These are phyloP conservation scores for Penicillium crustosum DNA, from an alignment of 2,329 filamentous ascomycete genomes.

Conservation along the genomic window DNA sequence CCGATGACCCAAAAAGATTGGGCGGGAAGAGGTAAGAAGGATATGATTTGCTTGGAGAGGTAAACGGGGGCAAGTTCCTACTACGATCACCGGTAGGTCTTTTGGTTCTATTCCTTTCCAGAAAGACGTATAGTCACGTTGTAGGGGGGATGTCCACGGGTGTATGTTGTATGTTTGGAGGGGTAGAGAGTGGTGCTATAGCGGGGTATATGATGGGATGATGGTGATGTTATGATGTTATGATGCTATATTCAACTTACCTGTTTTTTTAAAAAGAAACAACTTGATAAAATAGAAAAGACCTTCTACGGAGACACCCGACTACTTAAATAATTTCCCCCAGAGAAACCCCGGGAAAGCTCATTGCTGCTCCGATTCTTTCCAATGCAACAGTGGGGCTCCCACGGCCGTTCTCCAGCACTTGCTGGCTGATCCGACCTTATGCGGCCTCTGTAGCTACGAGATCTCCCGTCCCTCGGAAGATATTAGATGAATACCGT, in stretches of 20 bases:
- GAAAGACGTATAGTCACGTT: constrained; percentile 12
- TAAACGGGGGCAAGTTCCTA: constrained; percentile 17
- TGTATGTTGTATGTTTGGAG: neutral
- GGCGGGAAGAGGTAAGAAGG: constrained; percentile 20
- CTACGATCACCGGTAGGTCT: constrained; percentile 18
- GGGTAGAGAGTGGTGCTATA: constrained; percentile 17
- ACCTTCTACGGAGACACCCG: constrained; percentile 19
- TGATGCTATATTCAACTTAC: constrained; percentile 17
- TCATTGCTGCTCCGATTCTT: constrained; percentile 39
- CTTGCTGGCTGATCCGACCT: constrained; percentile 33
- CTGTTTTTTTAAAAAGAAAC: constrained; percentile 14
- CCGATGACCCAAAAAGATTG: constrained; percentile 43
- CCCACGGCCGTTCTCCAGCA: constrained; percentile 23
- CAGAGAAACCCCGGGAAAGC: constrained; percentile 28
- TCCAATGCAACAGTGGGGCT: constrained; percentile 41
- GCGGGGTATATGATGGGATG: constrained; percentile 21
- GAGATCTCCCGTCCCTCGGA: constrained; percentile 44
- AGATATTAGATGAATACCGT: constrained; percentile 20
- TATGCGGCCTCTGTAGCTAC: constrained; percentile 28
- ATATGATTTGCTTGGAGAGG: constrained; percentile 23
- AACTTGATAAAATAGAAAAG: constrained; percentile 9
- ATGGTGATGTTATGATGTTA: neutral
- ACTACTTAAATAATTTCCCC: constrained; percentile 25
- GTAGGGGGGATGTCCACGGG: neutral
- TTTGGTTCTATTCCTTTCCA: constrained; percentile 8